Base-by-base conservation (phyloP, 306 rosid genomes). In the Ammopiptanthus mongolicus region DNA sequence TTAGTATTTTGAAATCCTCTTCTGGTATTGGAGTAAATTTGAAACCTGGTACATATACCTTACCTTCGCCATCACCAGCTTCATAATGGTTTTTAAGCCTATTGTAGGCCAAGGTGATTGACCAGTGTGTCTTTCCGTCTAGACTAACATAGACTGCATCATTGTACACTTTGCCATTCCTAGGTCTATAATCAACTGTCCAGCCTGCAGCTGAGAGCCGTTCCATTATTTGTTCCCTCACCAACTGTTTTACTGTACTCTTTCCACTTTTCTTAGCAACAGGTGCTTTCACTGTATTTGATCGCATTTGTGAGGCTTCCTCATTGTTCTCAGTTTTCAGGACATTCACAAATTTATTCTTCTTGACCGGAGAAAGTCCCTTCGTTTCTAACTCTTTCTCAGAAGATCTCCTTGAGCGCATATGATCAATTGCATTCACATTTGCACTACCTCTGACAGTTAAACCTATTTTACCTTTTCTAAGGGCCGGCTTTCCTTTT, bases 101-200 rank as follows among this genome's bases (percentile, higher is more conserved):
- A 2, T 75, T 86, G 81, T 95, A 95, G 29, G 99, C 99, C 88
- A 85, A 80, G 78, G 99, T 95, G 67, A 90, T 86, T 31, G 99
- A 90, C 99, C 98, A 95, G 82, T 95, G 99, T 76, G 97, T 95
- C 58, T 47, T 82, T 56, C 92, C 88, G 18, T 81, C 91, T 47
- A 85, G 90, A 83, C 88, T 82, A 75, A 95, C 92, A 81, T 92
- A 95, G 70, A 95, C 99, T 6, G 98, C 88, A 81, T 95, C 99
- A 2, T 21, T 8, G 82, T 95, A 95, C 6, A 31, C 62, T 83
- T 23, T 84, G 55, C 83, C 84, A 71, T 34, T 51, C 80, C 99
- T 89, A 29, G 89, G 93, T 84, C 99, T 90, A 70, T 63, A 84
- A 41, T 95, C 87, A 65, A 95, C 87, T 5, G 82, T 88, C 99